Evolutionary conservation across 768 basidiomycete species (phyloP).

Genomic region (Cystofilobasidium ferigula): DNA sequence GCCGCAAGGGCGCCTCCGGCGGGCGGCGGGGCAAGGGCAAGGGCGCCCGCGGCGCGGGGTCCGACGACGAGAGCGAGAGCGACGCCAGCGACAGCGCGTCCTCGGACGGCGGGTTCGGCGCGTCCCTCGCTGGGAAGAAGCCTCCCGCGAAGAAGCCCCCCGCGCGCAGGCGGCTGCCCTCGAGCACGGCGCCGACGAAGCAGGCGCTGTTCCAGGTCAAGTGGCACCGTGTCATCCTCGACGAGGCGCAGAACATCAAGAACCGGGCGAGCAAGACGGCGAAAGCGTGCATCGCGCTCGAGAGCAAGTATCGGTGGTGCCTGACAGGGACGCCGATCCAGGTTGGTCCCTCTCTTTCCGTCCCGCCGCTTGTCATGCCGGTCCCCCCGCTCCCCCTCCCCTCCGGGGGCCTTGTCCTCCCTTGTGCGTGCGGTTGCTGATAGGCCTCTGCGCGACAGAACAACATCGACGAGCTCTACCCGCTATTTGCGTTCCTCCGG

Average conservation of each 20-base stretch:
- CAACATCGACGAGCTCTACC: conserved; percentile 75
- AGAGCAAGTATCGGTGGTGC: conserved; percentile 74
- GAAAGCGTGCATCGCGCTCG: conserved; percentile 63
- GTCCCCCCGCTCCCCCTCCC: conserved; percentile 46
- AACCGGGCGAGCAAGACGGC: conserved; percentile 66
- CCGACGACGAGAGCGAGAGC: conserved; percentile 44
- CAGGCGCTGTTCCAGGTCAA: conserved; percentile 55
- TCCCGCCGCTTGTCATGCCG: too few relatives aligned
- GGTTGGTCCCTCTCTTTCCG: conserved; percentile 26
- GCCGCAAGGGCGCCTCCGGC: conserved; percentile 41
- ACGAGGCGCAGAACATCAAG: conserved; percentile 92
- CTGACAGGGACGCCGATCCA: conserved; percentile 51
- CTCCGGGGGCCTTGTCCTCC: not conserved
- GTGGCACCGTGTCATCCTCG: conserved; percentile 78
- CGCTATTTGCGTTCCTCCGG: conserved; percentile 77
- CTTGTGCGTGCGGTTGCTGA: too few relatives aligned
- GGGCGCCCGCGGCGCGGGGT: conserved; percentile 40
- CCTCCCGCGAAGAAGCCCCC: conserved; percentile 41
- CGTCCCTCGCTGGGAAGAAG: conserved; percentile 41
- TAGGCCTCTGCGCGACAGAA: too few relatives aligned
- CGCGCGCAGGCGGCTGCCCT: conserved; percentile 39
- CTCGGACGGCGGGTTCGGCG: conserved; percentile 38
- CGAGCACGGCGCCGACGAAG: conserved; percentile 40
- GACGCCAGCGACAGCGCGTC: conserved; percentile 28
- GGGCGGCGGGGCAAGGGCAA: conserved; percentile 44